Evolutionary conservation across 148 eudicot genomes (phyloP).

Genomic region (Cornus kousa): DNA sequence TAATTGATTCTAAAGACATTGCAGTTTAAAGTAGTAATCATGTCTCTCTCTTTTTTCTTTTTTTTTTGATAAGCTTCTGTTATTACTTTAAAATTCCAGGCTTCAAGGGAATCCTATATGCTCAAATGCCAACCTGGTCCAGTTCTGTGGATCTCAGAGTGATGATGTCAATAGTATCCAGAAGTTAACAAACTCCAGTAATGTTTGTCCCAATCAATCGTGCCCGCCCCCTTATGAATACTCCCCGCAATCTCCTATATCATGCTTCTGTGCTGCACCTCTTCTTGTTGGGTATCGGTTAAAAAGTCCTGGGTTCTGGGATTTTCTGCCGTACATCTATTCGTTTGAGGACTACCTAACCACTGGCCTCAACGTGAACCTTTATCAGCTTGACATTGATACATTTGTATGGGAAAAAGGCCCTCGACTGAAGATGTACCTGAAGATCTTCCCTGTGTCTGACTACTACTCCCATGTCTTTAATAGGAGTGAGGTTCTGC

Average conservation of each 20-base stretch:
- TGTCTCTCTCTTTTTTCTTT: too few relatives aligned
- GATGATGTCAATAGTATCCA: conserved; percentile 6
- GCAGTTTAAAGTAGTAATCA: background rate
- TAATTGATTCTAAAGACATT: background rate
- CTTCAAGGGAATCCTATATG: conserved; percentile 55
- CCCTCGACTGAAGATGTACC: conserved; percentile 52
- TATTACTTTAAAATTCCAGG: conserved; percentile 20
- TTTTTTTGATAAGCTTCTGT: background rate
- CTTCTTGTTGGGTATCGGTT: conserved; percentile 52
- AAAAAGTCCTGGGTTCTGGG: conserved; percentile 61
- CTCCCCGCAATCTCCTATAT: conserved; percentile 41
- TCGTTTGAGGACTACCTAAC: conserved; percentile 46
- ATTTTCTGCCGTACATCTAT: conserved; percentile 42
- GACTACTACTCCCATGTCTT: conserved; percentile 22
- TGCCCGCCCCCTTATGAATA: conserved; percentile 48
- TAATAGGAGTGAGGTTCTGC: conserved; percentile 44
- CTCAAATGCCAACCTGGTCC: conserved; percentile 21
- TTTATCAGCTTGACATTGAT: conserved; percentile 44
- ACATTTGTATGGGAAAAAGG: conserved; percentile 51
- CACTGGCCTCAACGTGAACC: conserved; percentile 38
- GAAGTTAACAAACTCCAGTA: conserved; percentile 12
- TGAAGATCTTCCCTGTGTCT: conserved; percentile 50
- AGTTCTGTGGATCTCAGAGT: conserved; percentile 36
- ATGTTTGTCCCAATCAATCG: conserved; percentile 30
- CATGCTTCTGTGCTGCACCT: conserved; percentile 64